Percentiles rank a stretch among this genome's conserved stretches.
Conservation (phyloP, 116 monocot species). For the Posidonia oceanica region DNA sequence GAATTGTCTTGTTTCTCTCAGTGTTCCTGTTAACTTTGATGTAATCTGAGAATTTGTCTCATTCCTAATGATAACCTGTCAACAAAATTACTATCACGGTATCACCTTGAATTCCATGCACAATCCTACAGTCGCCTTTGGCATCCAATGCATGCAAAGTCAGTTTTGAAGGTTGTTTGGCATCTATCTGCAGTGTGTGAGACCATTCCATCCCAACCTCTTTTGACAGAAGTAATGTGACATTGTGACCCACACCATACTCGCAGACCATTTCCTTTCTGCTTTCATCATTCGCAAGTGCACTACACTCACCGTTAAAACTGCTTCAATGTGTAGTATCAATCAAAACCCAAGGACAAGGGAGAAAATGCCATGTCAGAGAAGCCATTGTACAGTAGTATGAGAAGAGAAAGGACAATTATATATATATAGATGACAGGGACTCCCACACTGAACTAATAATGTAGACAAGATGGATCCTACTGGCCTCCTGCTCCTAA, state of each 20-base stretch:
- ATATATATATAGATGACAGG: too few species aligned
- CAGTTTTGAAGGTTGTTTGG: too few species aligned
- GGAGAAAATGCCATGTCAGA: background rate
- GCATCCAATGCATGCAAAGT: too few species aligned
- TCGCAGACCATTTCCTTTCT: background rate
- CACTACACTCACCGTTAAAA: constrained; percentile 1
- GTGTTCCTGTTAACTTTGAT: too few species aligned
- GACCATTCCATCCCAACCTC: too few species aligned
- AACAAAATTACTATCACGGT: too few species aligned
- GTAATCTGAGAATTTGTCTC: too few species aligned
- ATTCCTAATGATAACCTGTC: too few species aligned
- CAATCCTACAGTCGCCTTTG: too few species aligned
- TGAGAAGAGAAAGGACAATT: background rate
- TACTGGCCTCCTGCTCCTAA: constrained; percentile 2
- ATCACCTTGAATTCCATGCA: too few species aligned
- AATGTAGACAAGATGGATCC: constrained; percentile 6
- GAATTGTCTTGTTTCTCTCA: too few species aligned
- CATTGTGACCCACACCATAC: background rate
- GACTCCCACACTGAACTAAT: background rate
- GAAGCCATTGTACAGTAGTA: background rate
- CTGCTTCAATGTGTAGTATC: constrained; percentile 2
- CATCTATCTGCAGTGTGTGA: too few species aligned
- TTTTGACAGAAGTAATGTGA: background rate
- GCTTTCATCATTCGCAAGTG: background rate
- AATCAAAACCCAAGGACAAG: background rate